Evolutionary conservation across 495 filamentous ascomycete genomes (phyloP), one percentile per base, ranked within the genome.

Genomic region (Melanomma pulvis-pyrius): DNA sequence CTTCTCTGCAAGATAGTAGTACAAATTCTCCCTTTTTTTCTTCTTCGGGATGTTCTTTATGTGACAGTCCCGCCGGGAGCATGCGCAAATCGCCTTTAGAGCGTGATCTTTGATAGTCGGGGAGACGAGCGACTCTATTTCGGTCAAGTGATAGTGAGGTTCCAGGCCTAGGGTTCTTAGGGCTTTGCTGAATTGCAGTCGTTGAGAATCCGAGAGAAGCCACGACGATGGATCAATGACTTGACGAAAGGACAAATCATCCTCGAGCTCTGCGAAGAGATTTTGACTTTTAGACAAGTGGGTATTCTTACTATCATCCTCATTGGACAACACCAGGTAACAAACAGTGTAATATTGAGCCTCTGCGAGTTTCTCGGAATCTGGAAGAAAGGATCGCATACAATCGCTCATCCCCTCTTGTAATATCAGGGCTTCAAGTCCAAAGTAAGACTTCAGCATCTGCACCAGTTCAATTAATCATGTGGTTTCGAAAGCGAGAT

Each of bases 361-460:
- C n/a, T n/a, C n/a, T n/a, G n/a, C n/a, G n/a, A n/a, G n/a, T n/a
- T n/a, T n/a, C n/a, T n/a, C n/a, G n/a, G n/a, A n/a, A n/a, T n/a
- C n/a, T n/a, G n/a, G n/a, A n/a, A n/a, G n/a, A n/a, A n/a, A n/a
- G n/a, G n/a, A n/a, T n/a, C n/a, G n/a, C n/a, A n/a, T n/a, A n/a
- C n/a, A n/a, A n/a, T n/a, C 8, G 17, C 34, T 41, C 8, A 41
- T 8, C 34, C 34, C 17, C 28, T 61, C 58, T 13, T 61, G 58
- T 1, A 49, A 5, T 5, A 61, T 50, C 1, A 49, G 2, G 2
- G 41, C 41, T 19, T 61, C 41, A 1, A 61, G 25, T 1, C 58
- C 58, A 22, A 61, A 61, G 41, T 48, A 28, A 13, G 13, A 13
- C 6, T 44, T 11, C 15, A 61, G 58, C 1, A 59, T 21, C 55